Evolutionary conservation across 768 basidiomycete species (phyloP).

Genomic region (Trametopsis cervina): DNA sequence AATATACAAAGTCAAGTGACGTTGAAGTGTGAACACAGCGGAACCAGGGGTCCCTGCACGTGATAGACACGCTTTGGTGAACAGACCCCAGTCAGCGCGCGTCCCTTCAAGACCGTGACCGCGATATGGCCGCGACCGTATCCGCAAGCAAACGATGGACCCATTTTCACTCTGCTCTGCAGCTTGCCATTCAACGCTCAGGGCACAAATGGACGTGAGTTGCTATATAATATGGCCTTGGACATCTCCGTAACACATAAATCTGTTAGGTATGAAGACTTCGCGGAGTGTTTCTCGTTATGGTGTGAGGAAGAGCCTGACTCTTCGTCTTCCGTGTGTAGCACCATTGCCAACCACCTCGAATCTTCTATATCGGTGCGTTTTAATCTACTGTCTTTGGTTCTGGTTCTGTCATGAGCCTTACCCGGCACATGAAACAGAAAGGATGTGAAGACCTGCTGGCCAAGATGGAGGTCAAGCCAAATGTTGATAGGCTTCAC

Average conservation of each 20-base stretch:
- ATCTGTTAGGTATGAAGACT: constrained; percentile 37
- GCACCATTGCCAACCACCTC: constrained; percentile 64
- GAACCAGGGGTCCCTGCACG: no score
- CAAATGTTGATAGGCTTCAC: constrained; percentile 67
- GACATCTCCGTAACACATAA: neutral
- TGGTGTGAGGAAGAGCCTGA: constrained; percentile 32
- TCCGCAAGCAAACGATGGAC: constrained; percentile 40
- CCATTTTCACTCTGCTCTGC: constrained; percentile 43
- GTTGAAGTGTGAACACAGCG: no score
- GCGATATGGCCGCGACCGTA: constrained; percentile 24
- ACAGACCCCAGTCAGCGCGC: neutral
- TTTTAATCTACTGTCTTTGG: neutral
- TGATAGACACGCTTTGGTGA: no score
- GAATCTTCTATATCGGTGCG: constrained; percentile 49
- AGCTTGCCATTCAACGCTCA: constrained; percentile 44
- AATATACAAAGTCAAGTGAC: no score
- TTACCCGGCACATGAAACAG: constrained; percentile 29
- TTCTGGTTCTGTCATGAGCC: neutral
- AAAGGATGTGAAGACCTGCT: constrained; percentile 65
- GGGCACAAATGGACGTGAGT: constrained; percentile 51
- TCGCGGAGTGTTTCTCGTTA: constrained; percentile 32
- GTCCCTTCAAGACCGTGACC: neutral
- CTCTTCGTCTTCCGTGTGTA: constrained; percentile 29
- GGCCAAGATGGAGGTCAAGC: constrained; percentile 57
- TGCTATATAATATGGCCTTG: neutral